Conservation (phyloP, 345 rosid species). For the Rhizophora apiculata region DNA sequence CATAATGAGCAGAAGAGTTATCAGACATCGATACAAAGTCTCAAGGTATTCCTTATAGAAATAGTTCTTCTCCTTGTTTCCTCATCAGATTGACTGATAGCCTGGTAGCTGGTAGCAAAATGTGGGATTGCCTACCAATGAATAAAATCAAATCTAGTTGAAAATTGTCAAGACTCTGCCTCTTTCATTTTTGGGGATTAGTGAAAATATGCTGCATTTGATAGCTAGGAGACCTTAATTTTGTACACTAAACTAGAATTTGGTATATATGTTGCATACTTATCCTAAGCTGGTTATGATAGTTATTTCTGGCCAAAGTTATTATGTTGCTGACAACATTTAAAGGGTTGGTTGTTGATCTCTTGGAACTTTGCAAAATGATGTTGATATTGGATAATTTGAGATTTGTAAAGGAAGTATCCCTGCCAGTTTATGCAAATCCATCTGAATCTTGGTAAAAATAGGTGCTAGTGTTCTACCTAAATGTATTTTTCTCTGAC, state of each 20-base stretch:
- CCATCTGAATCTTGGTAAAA: no score
- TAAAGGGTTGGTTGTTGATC: no score
- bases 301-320: not conserved
- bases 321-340: no score
- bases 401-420: no score
- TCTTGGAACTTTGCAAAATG: no score
- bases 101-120: not conserved
- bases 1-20: not conserved
- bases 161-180: not conserved
- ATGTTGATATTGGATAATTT: no score
- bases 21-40: not conserved
- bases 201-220: not conserved
- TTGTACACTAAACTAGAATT: not conserved
- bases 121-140: not conserved
- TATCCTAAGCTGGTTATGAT: not conserved
- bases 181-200: not conserved
- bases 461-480: no score
- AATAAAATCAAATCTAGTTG: not conserved
- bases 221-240: not conserved
- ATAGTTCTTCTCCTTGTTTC: no score
- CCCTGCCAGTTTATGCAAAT: no score
- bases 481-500: no score
- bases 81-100: not conserved
- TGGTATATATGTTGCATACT: not conserved
- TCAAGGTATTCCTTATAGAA: no score